These are phyloP conservation scores for Globisporangium rhizosaccharum DNA, from an alignment of 352 stramenopile species.

Conservation along the genomic window DNA sequence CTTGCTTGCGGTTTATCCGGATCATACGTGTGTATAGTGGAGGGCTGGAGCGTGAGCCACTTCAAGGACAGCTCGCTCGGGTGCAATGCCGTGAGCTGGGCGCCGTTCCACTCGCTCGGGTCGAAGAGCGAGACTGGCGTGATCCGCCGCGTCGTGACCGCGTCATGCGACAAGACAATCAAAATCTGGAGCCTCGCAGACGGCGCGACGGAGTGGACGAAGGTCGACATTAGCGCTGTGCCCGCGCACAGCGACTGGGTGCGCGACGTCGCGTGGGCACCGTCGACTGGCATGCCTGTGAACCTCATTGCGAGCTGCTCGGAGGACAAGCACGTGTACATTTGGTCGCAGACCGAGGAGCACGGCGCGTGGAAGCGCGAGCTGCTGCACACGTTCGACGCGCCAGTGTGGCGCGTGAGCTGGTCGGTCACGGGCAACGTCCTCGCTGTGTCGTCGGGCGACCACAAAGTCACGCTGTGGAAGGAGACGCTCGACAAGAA, in stretches of 20 bases:
- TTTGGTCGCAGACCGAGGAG: slow-evolving; percentile 92
- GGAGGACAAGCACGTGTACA: slow-evolving; percentile 89
- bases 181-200: slow-evolving; percentile 91
- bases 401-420: slow-evolving; percentile 97
- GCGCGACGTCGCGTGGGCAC: slow-evolving; percentile 97
- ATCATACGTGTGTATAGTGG: slow-evolving; percentile 30
- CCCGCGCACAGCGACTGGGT: slow-evolving; percentile 94
- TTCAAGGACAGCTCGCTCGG: slow-evolving; percentile 94
- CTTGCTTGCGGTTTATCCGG: slow-evolving; percentile 1
- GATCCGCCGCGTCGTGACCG: slow-evolving; percentile 90
- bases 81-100: slow-evolving; percentile 97
- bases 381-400: slow-evolving; percentile 93
- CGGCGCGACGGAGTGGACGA: slow-evolving; percentile 72
- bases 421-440: slow-evolving; percentile 98
- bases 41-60: slow-evolving; percentile 89
- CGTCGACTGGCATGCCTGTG: slow-evolving; percentile 88
- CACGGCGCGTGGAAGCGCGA: slow-evolving; percentile 87
- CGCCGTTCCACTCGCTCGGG: slow-evolving; percentile 79
- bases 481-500: slow-evolving; percentile 97
- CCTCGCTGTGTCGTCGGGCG: slow-evolving; percentile 95
- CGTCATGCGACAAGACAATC: slow-evolving; percentile 96
- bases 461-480: slow-evolving; percentile 97
- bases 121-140: slow-evolving; percentile 35
- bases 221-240: slow-evolving; percentile 66
- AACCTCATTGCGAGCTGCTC: slow-evolving; percentile 93